phyloP scores from a whole-genome alignment of 1,284 basidiomycete species.

The Melampsora larici-populina region DNA sequence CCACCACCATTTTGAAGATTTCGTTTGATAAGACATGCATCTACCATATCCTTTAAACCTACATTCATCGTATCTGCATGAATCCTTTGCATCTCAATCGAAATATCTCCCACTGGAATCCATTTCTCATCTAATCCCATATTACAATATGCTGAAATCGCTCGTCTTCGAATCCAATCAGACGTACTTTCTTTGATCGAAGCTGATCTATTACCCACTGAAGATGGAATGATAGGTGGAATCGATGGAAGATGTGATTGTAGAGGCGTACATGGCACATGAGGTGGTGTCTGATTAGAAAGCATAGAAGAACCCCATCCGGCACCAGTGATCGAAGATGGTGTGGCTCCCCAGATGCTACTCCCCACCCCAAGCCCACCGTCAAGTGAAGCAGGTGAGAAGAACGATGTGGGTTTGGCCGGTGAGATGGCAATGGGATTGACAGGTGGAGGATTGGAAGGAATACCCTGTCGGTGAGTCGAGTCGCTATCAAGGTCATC shows the following conservation, averaged over 20 bases:
- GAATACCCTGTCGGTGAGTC: conserved; percentile 29
- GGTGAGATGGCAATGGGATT: background rate
- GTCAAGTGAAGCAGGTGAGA: conserved; percentile 16
- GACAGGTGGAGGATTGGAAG: conserved; percentile 3
- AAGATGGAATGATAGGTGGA: background rate
- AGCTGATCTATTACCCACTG: background rate
- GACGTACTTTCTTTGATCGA: conserved; percentile 20
- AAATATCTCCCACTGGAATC: conserved; percentile 37
- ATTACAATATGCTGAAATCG: conserved; percentile 41
- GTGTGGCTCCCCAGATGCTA: conserved; percentile 36
- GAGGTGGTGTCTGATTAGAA: conserved; percentile 12
- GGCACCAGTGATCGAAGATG: background rate
- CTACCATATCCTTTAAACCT: conserved; percentile 39
- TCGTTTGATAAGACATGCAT: conserved; percentile 34
- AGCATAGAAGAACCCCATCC: conserved; percentile 29
- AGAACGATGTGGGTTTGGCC: conserved; percentile 11
- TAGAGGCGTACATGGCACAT: background rate
- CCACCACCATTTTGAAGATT: conserved; percentile 35
- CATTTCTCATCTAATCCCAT: conserved; percentile 39
- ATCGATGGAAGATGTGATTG: conserved; percentile 12
- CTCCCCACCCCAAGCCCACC: conserved; percentile 12
- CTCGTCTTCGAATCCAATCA: conserved; percentile 35
- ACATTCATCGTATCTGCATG: conserved; percentile 30
- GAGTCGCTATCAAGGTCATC: background rate
- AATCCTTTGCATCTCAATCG: conserved; percentile 40